Percentiles rank a stretch among this genome's conserved stretches.
phyloP scores from a whole-genome alignment of 2,329 filamentous ascomycete genomes.

The Aspergillus phoenicis region DNA sequence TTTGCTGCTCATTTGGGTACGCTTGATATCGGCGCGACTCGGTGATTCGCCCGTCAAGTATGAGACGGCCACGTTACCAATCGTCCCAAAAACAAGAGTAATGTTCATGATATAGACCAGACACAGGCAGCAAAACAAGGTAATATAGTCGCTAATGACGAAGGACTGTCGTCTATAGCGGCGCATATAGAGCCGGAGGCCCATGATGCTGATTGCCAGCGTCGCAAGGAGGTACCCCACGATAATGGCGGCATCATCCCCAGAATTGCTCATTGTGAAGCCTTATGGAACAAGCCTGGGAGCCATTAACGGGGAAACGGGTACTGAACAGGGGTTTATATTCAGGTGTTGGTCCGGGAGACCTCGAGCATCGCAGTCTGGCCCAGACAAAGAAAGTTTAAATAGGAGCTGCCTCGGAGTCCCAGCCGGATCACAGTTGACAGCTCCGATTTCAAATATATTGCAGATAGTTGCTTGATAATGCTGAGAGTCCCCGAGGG shows the following conservation, averaged over 20 bases:
- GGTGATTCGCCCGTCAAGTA: neutral
- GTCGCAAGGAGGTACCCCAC: conserved; percentile 11
- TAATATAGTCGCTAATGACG: conserved; percentile 18
- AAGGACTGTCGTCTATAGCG: conserved; percentile 14
- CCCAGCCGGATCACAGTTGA: neutral
- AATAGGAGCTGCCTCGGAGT: neutral
- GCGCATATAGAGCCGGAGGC: conserved; percentile 14
- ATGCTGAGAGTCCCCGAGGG: neutral
- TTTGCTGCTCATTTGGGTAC: conserved; percentile 10
- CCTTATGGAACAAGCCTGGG: neutral
- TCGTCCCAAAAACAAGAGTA: conserved; percentile 6
- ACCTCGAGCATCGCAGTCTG: neutral
- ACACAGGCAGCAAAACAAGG: conserved; percentile 9
- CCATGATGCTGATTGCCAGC: conserved; percentile 15
- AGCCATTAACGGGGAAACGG: neutral
- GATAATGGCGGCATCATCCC: conserved; percentile 3
- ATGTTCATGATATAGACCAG: conserved; percentile 4
- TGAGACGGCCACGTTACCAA: neutral
- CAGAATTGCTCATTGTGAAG: conserved; percentile 4
- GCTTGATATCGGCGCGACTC: conserved; percentile 1
- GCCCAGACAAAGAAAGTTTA: neutral
- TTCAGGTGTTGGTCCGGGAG: neutral
- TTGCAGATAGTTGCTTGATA: neutral
- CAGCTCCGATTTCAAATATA: neutral
- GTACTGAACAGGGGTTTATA: neutral